A percentile compares a stretch with the other conserved stretches of the same genome.
Conservation (phyloP, 2,329 filamentous ascomycete species). For the Rhinocladiella similis region DNA sequence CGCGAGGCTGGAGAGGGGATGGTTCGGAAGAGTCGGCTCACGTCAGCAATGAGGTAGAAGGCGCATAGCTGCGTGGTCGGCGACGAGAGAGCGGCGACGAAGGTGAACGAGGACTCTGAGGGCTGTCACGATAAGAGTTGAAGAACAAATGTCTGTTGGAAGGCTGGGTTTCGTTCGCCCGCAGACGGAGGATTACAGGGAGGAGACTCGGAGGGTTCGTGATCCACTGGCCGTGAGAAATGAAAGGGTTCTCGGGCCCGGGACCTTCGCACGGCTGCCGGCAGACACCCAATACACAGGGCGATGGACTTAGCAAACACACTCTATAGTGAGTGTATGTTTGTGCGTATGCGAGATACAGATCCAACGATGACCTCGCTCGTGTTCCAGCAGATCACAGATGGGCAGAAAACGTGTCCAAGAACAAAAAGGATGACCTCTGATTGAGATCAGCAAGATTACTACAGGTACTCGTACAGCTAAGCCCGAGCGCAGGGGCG, state of each 20-base stretch:
- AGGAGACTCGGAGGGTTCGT: background rate
- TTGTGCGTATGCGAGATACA: no score
- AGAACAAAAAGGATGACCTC: background rate
- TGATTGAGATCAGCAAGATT: background rate
- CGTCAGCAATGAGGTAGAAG: slow-evolving; percentile 22
- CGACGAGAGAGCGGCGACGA: slow-evolving; percentile 4
- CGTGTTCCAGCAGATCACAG: no score
- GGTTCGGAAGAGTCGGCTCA: slow-evolving; percentile 27
- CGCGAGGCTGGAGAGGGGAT: slow-evolving; percentile 11
- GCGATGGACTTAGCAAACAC: no score
- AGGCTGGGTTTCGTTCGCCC: background rate
- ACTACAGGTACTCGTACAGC: background rate
- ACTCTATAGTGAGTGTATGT: no score
- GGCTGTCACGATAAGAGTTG: background rate
- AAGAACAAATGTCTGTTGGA: background rate
- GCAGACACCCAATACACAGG: no score
- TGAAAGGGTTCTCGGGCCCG: slow-evolving; percentile 1
- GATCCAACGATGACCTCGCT: no score
- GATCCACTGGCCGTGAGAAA: background rate
- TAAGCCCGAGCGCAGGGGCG: slow-evolving; percentile 2
- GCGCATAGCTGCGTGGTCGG: slow-evolving; percentile 18
- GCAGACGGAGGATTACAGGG: background rate
- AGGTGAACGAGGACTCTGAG: slow-evolving; percentile 10
- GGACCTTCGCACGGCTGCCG: background rate
- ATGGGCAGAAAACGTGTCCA: background rate